Evolutionary conservation across 2,329 filamentous ascomycete species (phyloP).

Genomic region (Penicillium sp.): DNA sequence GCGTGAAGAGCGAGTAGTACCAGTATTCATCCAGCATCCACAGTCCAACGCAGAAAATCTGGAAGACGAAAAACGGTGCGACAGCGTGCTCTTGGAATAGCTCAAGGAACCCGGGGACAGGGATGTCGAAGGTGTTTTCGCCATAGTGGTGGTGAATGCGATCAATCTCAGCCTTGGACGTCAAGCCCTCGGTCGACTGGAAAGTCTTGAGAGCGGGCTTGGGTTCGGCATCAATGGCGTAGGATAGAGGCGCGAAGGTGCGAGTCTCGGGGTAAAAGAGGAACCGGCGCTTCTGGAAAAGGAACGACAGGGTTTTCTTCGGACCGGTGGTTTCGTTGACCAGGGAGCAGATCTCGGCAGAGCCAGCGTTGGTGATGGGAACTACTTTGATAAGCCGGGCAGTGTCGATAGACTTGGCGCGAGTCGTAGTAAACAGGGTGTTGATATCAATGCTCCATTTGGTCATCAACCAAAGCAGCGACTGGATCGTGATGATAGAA

Average conservation of each 20-base stretch:
- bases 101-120: slow-evolving; percentile 91
- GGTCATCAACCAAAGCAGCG: slow-evolving; percentile 89
- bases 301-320: slow-evolving; percentile 77
- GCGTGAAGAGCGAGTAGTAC: slow-evolving; percentile 99
- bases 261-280: slow-evolving; percentile 71
- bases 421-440: slow-evolving; percentile 75
- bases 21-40: slow-evolving; percentile 99
- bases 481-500: slow-evolving; percentile 81
- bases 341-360: slow-evolving; percentile 81
- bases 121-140: slow-evolving; percentile 94
- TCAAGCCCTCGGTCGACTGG: slow-evolving; percentile 75
- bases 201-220: slow-evolving; percentile 76
- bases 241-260: slow-evolving; percentile 78
- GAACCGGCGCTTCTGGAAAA: slow-evolving; percentile 98
- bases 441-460: slow-evolving; percentile 94
- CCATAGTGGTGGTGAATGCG: slow-evolving; percentile 90
- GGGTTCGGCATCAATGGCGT: slow-evolving; percentile 79
- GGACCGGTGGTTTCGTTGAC: slow-evolving; percentile 72
- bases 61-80: slow-evolving; percentile 98
- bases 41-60: slow-evolving; percentile 95
- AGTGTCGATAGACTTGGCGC: slow-evolving; percentile 66
- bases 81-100: slow-evolving; percentile 98
- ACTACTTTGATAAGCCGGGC: slow-evolving; percentile 90
- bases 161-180: slow-evolving; percentile 70
- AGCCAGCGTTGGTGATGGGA: slow-evolving; percentile 82